Conservation (phyloP, 2,329 filamentous ascomycete genomes). For the Aphanocladium album region DNA sequence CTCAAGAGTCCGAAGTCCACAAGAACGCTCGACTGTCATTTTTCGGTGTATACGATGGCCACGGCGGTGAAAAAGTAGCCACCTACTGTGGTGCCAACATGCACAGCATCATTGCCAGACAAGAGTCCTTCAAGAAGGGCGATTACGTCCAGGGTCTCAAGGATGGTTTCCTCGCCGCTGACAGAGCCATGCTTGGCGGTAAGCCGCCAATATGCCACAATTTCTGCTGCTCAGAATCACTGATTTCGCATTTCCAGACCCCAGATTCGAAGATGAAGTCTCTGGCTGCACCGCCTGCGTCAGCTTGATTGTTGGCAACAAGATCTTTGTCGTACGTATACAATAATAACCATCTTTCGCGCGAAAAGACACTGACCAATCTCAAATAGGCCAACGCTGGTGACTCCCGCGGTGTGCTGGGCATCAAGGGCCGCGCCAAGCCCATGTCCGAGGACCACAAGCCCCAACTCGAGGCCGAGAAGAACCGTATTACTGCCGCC, state of each 20-base stretch:
- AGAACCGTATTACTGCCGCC: slow-evolving; percentile 89
- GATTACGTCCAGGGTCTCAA: slow-evolving; percentile 95
- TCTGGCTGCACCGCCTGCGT: slow-evolving; percentile 97
- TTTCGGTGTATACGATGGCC: slow-evolving; percentile 97
- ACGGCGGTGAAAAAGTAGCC: slow-evolving; percentile 95
- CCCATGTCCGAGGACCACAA: slow-evolving; percentile 99
- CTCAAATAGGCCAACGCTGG: slow-evolving; percentile 79
- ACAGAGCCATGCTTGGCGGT: slow-evolving; percentile 95
- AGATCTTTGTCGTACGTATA: slow-evolving; percentile 85
- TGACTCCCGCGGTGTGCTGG: slow-evolving; percentile 90
- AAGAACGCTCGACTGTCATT: slow-evolving; percentile 77
- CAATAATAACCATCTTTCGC: not conserved
- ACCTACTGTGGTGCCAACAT: slow-evolving; percentile 88
- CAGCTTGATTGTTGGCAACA: slow-evolving; percentile 79
- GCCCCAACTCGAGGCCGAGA: slow-evolving; percentile 96
- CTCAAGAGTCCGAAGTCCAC: slow-evolving; percentile 50
- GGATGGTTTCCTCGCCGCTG: slow-evolving; percentile 93
- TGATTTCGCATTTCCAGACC: slow-evolving; percentile 58
- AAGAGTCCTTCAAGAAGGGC: slow-evolving; percentile 85
- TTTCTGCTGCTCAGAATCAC: not conserved
- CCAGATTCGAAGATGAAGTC: slow-evolving; percentile 94
- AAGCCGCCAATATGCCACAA: slow-evolving; percentile 24
- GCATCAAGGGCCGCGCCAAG: slow-evolving; percentile 95
- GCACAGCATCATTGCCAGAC: slow-evolving; percentile 89
- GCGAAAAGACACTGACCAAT: slow-evolving; percentile 12